Base-by-base conservation (phyloP, 2,329 filamentous ascomycete genomes). In the Rhynchosporium agropyri region DNA sequence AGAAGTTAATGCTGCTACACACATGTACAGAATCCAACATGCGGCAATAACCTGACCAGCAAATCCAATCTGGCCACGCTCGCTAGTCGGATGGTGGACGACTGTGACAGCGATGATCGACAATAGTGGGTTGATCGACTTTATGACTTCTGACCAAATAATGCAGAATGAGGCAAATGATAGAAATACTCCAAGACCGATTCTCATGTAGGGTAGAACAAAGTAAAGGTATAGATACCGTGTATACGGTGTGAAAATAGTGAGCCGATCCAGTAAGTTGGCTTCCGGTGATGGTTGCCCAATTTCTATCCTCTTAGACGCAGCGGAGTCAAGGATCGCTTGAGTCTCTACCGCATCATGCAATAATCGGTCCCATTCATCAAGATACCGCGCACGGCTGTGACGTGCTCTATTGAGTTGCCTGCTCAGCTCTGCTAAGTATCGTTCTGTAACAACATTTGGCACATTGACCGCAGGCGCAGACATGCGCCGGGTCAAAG, bases 1-100 rank as follows among this genome's bases (percentile, higher is more conserved):
- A 7, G 92, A 93, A 62, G 87, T 90, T 57, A 98, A 84, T 4
- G 95, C 92, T 53, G 92, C 92, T 13, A 90, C 83, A 75, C 91
- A 96, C 95, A 99, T 99, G 80, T 99, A 99, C 62, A 93, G 82
- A 65, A 99, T 88, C 95, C 95, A 99, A 13, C 86, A 79, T 2
- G 92, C 88, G 0, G 94, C 90, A 55, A 94, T 89, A 50, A 92
- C 76, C 75, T 99, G 95, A 4, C 92, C 92, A 2, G 88, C 89
- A 69, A 98, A 92, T 20, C 91, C 91, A 65, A 98, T 88, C 62
- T 90, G 87, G 31, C 88, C 89, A 62, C 86, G 85, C 10, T 88
- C 84, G 46, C 87, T 86, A 42, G 85, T 84, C 81, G 81, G 69
- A 87, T 84, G 66, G 89, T 79, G 67, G 48, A 85, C 76, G 56